Evolutionary conservation across 2,329 filamentous ascomycete species (phyloP), one percentile per base, ranked within the genome.

Genomic region (Diaporthe citrichinensis): DNA sequence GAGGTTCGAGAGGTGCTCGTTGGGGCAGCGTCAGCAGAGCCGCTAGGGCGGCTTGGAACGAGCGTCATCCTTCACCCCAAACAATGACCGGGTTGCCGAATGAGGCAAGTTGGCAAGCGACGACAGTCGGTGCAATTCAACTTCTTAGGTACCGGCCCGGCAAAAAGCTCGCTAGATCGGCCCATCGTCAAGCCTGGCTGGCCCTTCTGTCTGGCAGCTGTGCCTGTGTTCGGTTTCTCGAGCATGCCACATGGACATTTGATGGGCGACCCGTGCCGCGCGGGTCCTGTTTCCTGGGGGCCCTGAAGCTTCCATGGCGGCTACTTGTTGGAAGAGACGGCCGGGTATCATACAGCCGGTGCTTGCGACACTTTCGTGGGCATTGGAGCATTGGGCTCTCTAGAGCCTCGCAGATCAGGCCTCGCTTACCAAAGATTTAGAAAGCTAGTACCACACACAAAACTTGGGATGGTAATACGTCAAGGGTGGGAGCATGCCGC

Each of bases 31-130:
- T 62, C 59, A 73, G 34, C 58, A 73, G 71, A 65, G 71, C 57
- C 55, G 69, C 69, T 65, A 62, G 71, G 49, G 20, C 55, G 68
- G 68, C 68, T 36, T 55, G 12, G 44, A 49, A 28, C 58, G 68
- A 65, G 65, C 68, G 59, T 65, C 61, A 65, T 62, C 34, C 31
- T 53, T 46, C 46, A 53, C 23, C n/a, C 46, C 62, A 68, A 36
- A 20, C 28, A 12, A 62, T 39, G 69, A 72, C n/a, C 75, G 75
- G 75, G 23, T 74, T 76, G 55, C 75, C 75, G 25, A 46, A 76
- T 74, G 28, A 49, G 75, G 75, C 57, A 39, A 72, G 51, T 28
- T 39, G n/a, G 14, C 25, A 17, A 46, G 46, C 39, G 59, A 61
- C 28, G 46, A 39, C 25, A 55, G n/a, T 34, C 12, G 36, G 17